Conservation (phyloP, 306 rosid genomes). For the Prunus mira region DNA sequence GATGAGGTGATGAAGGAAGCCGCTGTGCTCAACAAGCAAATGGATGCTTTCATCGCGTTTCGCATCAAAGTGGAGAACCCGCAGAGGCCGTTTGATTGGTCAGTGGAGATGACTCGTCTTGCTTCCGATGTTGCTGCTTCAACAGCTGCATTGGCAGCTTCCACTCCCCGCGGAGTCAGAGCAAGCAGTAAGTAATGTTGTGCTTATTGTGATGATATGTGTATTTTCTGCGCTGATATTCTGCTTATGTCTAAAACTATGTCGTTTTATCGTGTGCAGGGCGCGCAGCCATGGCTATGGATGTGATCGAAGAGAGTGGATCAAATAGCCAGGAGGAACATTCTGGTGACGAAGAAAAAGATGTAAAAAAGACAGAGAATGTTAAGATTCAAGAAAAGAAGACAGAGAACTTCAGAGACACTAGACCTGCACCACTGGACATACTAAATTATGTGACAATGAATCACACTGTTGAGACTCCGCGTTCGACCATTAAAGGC, state of each 20-base stretch:
- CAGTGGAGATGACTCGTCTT: constrained; percentile 48
- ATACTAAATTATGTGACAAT: constrained; percentile 45
- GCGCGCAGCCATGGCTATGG: constrained; percentile 33
- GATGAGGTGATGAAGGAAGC: constrained; percentile 69
- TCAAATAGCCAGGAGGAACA: constrained; percentile 24
- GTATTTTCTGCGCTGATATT: not conserved
- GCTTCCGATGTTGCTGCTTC: constrained; percentile 55
- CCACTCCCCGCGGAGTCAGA: constrained; percentile 40
- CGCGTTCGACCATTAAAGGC: constrained; percentile 54
- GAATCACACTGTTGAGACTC: constrained; percentile 54
- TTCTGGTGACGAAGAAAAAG: constrained; percentile 22
- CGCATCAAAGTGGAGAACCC: constrained; percentile 65
- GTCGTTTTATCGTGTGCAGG: constrained; percentile 26
- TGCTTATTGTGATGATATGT: too few relatives aligned
- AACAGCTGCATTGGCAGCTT: constrained; percentile 41
- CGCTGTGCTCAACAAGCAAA: constrained; percentile 49
- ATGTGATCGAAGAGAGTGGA: constrained; percentile 41
- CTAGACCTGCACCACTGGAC: constrained; percentile 51
- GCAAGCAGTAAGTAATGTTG: constrained; percentile 29
- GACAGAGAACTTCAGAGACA: not conserved
- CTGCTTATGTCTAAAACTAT: not conserved
- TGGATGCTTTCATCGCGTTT: constrained; percentile 71
- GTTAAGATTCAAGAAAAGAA: constrained; percentile 14
- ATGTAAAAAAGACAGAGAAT: constrained; percentile 1
- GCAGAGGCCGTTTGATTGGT: constrained; percentile 24